These are phyloP conservation scores for Rubroboletus satanas DNA, from an alignment of 768 basidiomycete species.

Conservation along the genomic window DNA sequence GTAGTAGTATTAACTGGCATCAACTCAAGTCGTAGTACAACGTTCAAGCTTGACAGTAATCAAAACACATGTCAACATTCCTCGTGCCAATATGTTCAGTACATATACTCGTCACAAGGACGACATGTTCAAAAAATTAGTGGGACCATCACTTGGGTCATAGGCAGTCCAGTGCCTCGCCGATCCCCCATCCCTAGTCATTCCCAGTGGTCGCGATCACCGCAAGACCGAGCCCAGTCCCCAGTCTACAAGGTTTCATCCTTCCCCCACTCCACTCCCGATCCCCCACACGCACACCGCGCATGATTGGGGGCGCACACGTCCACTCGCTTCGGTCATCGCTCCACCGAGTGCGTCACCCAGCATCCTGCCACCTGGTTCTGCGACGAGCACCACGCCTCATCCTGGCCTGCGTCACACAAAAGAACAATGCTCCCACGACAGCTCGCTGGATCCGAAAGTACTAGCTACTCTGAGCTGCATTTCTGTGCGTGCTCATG, in stretches of 20 bases:
- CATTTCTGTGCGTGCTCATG: slow-evolving; percentile 35
- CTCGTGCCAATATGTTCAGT: neutral
- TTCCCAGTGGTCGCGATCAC: slow-evolving; percentile 18
- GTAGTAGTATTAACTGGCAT: slow-evolving; percentile 2
- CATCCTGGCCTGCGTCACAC: neutral
- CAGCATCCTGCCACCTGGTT: slow-evolving; percentile 22
- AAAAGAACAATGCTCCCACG: slow-evolving; percentile 3
- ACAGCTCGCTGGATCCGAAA: slow-evolving; percentile 31
- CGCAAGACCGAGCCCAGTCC: slow-evolving; percentile 15
- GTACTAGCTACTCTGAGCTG: slow-evolving; percentile 14
- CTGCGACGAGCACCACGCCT: slow-evolving; percentile 10
- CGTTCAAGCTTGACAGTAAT: neutral
- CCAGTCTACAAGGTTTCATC: slow-evolving; percentile 40
- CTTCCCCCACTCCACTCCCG: slow-evolving; percentile 39
- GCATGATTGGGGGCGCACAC: slow-evolving; percentile 24
- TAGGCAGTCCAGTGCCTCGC: slow-evolving; percentile 27
- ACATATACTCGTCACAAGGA: slow-evolving; percentile 23
- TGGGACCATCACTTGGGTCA: slow-evolving; percentile 26
- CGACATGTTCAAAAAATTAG: slow-evolving; percentile 29
- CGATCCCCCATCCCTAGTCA: slow-evolving; percentile 19
- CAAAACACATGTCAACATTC: slow-evolving; percentile 27
- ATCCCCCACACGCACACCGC: slow-evolving; percentile 25
- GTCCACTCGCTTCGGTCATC: slow-evolving; percentile 34
- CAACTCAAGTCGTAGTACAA: neutral
- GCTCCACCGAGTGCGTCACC: slow-evolving; percentile 34